Evolutionary conservation across 163 green algal species (phyloP).

Genomic region (Picocystis sp.): DNA sequence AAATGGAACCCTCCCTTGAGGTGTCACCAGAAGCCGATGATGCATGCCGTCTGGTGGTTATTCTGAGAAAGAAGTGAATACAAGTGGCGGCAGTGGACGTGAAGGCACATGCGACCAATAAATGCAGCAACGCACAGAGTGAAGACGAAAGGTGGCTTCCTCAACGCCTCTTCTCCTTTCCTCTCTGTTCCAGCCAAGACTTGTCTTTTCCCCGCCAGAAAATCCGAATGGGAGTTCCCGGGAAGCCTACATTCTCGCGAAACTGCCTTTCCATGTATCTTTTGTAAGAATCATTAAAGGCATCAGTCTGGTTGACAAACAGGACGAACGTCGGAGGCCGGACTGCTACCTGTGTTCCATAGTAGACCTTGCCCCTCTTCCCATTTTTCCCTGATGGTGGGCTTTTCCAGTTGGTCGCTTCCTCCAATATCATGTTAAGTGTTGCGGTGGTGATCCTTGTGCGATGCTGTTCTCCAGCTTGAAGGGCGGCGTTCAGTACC

Average conservation of each 20-base stretch:
- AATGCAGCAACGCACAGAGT: no score
- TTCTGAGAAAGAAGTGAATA: no score
- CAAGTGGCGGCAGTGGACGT: no score
- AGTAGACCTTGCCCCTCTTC: conserved; percentile 75
- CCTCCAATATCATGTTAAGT: conserved; percentile 75
- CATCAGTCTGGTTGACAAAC: conserved; percentile 83
- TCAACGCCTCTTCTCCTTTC: no score
- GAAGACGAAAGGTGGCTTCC: no score
- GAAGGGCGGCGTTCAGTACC: conserved; percentile 52
- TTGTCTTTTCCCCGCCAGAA: conserved; percentile 64
- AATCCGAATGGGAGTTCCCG: conserved; percentile 66
- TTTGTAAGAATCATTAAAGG: conserved; percentile 81
- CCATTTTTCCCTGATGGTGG: conserved; percentile 18
- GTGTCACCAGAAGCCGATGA: no score
- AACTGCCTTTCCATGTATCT: conserved; percentile 54
- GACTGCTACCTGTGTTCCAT: conserved; percentile 60
- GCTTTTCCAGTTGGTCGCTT: conserved; percentile 22
- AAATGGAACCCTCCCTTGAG: no score
- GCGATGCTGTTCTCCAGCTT: conserved; percentile 54
- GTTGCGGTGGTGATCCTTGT: conserved; percentile 74
- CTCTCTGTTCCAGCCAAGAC: not conserved
- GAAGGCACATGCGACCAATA: no score
- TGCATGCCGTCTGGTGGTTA: no score
- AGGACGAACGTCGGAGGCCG: conserved; percentile 89
- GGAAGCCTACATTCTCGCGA: conserved; percentile 68